phyloP scores from a whole-genome alignment of 345 rosid species.

The Citrus unshiu region DNA sequence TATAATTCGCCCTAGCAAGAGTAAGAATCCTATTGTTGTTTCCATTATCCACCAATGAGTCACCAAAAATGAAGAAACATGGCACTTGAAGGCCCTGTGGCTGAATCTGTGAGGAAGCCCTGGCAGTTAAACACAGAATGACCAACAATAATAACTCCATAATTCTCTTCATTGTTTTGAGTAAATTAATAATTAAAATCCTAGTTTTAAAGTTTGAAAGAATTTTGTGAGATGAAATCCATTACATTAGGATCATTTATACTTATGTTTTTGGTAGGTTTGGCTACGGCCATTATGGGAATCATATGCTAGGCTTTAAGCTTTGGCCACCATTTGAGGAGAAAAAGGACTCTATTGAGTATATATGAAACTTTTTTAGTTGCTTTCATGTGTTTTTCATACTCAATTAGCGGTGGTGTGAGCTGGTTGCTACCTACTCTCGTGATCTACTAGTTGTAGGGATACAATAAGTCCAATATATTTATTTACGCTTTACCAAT shows the following conservation, averaged over 20 bases:
- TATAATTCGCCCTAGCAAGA: constrained; percentile 74
- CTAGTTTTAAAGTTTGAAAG: not conserved
- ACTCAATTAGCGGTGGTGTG: not conserved
- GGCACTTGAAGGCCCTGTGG: constrained; percentile 56
- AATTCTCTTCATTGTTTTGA: constrained; percentile 1
- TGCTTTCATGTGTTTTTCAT: not conserved
- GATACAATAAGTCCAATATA: not conserved
- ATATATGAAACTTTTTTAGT: not conserved
- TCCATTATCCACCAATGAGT: constrained; percentile 90
- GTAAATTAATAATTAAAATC: not conserved
- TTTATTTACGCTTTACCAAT: too few species aligned
- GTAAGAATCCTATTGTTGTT: constrained; percentile 71
- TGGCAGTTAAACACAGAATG: constrained; percentile 13
- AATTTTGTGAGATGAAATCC: not conserved
- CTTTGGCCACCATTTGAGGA: not conserved
- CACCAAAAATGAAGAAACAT: constrained; percentile 84
- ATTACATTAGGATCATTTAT: not conserved
- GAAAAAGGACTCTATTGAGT: not conserved
- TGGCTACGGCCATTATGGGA: constrained; percentile 15
- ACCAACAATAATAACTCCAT: constrained; percentile 9
- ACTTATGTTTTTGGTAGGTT: constrained; percentile 3
- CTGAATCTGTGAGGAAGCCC: constrained; percentile 34
- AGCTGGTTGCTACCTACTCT: not conserved
- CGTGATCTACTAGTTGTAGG: not conserved
- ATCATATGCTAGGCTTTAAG: constrained; percentile 15